These are phyloP conservation scores for Apiotrichum veenhuisii DNA, from an alignment of 1,284 basidiomycete species.

Conservation along the genomic window DNA sequence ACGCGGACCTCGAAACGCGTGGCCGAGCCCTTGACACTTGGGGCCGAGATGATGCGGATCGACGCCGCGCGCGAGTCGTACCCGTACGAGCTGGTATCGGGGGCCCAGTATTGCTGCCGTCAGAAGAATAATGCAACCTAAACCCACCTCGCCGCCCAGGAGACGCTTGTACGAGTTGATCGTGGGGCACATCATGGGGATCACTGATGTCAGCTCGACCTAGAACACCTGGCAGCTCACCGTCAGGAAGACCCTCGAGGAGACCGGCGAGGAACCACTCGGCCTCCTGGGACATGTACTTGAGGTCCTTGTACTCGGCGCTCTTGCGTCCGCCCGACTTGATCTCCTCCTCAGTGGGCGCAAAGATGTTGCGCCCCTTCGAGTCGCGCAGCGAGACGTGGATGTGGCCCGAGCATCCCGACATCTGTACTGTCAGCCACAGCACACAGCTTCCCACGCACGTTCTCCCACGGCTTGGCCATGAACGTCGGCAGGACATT, in stretches of 20 bases:
- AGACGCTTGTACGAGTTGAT: slow-evolving; percentile 98
- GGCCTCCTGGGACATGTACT: slow-evolving; percentile 74
- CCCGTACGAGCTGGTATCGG: slow-evolving; percentile 80
- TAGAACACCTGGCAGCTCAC: slow-evolving; percentile 53
- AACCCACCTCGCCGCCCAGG: slow-evolving; percentile 72
- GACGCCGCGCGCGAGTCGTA: slow-evolving; percentile 92
- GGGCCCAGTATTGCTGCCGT: slow-evolving; percentile 74
- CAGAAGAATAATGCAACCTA: background rate
- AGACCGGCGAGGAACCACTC: slow-evolving; percentile 92
- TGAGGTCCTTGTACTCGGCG: slow-evolving; percentile 75
- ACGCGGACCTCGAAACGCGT: slow-evolving; percentile 87
- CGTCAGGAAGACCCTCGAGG: slow-evolving; percentile 80
- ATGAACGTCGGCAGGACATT: slow-evolving; percentile 93
- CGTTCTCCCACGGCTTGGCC: slow-evolving; percentile 93
- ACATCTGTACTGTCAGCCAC: slow-evolving; percentile 57
- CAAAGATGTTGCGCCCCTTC: slow-evolving; percentile 74
- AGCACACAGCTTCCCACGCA: slow-evolving; percentile 49
- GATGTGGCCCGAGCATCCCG: slow-evolving; percentile 87
- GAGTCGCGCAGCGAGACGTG: slow-evolving; percentile 79
- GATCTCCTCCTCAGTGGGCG: slow-evolving; percentile 56
- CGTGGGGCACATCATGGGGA: slow-evolving; percentile 70
- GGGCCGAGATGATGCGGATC: slow-evolving; percentile 85
- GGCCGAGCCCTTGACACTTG: slow-evolving; percentile 70
- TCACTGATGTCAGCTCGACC: slow-evolving; percentile 33
- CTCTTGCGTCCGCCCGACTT: slow-evolving; percentile 61